These are phyloP conservation scores for Cryomyces minteri DNA, from an alignment of 495 filamentous ascomycete genomes.

Conservation along the genomic window DNA sequence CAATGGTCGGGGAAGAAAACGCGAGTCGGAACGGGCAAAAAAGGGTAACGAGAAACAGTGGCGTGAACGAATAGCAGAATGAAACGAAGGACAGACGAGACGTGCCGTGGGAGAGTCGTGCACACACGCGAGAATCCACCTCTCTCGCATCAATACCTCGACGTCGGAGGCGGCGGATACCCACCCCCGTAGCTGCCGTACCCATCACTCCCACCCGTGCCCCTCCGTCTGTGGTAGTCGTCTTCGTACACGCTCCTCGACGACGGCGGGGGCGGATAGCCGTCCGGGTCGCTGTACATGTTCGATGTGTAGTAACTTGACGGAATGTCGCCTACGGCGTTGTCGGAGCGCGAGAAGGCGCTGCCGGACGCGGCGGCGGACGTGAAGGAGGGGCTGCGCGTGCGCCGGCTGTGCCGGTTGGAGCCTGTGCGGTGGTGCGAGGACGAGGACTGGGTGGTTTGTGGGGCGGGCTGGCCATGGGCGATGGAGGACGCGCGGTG, in stretches of 20 bases:
- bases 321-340: background rate
- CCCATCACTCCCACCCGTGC: background rate
- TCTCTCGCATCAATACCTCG: background rate
- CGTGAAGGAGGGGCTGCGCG: slow-evolving; percentile 4
- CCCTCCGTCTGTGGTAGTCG: background rate
- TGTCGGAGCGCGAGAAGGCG: slow-evolving; percentile 7
- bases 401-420: background rate
- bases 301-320: background rate
- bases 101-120: too few relatives aligned
- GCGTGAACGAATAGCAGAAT: too few relatives aligned
- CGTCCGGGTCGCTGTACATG: background rate
- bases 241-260: background rate
- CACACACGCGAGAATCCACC: too few relatives aligned
- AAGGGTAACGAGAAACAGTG: too few relatives aligned
- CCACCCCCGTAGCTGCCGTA: background rate
- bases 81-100: too few relatives aligned
- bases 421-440: background rate
- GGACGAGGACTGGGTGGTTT: background rate
- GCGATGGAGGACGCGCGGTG: background rate
- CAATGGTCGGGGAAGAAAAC: too few relatives aligned
- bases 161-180: background rate
- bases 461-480: background rate
- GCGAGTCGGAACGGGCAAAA: too few relatives aligned
- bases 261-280: too few relatives aligned
- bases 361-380: slow-evolving; percentile 6